phyloP scores from a whole-genome alignment of 768 basidiomycete genomes.

The Lyophyllum atratum region DNA sequence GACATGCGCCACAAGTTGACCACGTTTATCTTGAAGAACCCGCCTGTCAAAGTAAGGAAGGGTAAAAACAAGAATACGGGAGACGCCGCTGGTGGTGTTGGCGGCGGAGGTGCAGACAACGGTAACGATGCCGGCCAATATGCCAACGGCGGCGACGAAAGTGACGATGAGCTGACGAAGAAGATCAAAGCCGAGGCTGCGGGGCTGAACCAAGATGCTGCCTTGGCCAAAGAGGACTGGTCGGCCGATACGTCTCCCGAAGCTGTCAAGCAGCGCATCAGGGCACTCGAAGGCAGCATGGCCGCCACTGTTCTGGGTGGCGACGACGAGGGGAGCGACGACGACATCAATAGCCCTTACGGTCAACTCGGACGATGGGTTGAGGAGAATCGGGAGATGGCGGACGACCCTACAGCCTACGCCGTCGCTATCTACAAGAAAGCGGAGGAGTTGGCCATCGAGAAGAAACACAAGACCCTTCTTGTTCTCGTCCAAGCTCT shows the following conservation, averaged over 20 bases:
- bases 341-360: conserved; percentile 86
- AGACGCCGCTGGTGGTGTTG: conserved; percentile 26
- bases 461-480: conserved; percentile 92
- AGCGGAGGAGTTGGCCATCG: conserved; percentile 87
- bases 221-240: conserved; percentile 78
- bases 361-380: conserved; percentile 82
- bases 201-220: conserved; percentile 64
- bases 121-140: conserved; percentile 44
- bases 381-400: conserved; percentile 61
- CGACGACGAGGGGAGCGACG: conserved; percentile 89
- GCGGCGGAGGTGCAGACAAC: conserved; percentile 32
- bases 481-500: conserved; percentile 82
- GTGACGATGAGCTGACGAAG: conserved; percentile 85
- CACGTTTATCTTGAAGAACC: conserved; percentile 97
- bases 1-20: conserved; percentile 98
- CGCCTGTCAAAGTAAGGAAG: conserved; percentile 87
- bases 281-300: conserved; percentile 63
- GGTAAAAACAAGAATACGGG: conserved; percentile 55
- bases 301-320: conserved; percentile 53
- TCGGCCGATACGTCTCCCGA: conserved; percentile 89
- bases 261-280: conserved; percentile 82
- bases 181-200: conserved; percentile 92
- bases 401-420: conserved; percentile 49
- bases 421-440: conserved; percentile 81
- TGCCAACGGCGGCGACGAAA: conserved; percentile 65